Base-by-base conservation (phyloP, 2,329 filamentous ascomycete genomes). In the Talaromyces piceae region DNA sequence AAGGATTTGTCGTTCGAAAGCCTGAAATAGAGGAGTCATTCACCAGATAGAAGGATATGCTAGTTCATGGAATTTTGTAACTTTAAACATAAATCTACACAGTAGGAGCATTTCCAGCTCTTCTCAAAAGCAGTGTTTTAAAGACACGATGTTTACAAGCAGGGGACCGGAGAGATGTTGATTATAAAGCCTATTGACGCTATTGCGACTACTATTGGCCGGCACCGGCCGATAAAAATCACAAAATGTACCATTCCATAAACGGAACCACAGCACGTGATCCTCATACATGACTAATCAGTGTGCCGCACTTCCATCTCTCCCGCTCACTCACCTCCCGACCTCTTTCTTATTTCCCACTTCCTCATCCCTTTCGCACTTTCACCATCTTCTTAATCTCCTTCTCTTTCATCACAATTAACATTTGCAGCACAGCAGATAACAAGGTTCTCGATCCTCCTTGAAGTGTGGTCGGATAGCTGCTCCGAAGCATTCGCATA, bases 1-100 rank as follows among this genome's bases (percentile, higher is more conserved):
- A 83, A 63, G 88, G 88, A 0, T 75, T 95, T 52, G 68, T 88
- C 52, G 86, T 96, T n/a, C 79, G 93, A 56, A 80, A 83, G 52
- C 89, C 86, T 62, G 91, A 96, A 74, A 66, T 45, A 46, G 44
- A 43, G 11, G 39, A 12, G 8, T 22, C 23, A 23, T 43, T 43
- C 39, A 25, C 5, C 11, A 16, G 20, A 9, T 43, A 43, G 22
- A 18, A 12, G 37, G n/a, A 23, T 12, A 9, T 20, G 3, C 37
- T 7, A 12, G 5, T 13, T 41, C 16, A 18, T 20, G 20, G 20
- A 9, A 25, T 43, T 5, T 16, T 23, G 39, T 43, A 43, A 30
- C n/a, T n/a, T n/a, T n/a, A n/a, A n/a, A n/a, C n/a, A n/a, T n/a
- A n/a, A n/a, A n/a, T n/a, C n/a, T n/a, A n/a, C n/a, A n/a, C n/a